Base-by-base conservation (phyloP, 2,329 filamentous ascomycete genomes). In the Alternaria gaisen region DNA sequence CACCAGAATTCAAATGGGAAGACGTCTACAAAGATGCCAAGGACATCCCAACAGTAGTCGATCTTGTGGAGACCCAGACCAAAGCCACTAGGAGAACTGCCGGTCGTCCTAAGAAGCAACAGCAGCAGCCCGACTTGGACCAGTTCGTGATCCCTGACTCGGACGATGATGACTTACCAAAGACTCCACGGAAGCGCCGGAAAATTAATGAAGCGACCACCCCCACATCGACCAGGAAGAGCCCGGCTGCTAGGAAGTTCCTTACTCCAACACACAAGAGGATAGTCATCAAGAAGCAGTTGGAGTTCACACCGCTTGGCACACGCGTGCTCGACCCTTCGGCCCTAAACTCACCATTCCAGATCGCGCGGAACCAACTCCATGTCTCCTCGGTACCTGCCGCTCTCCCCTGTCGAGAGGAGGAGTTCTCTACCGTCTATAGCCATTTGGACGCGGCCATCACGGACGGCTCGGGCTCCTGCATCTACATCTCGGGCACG, bases 401-500 rank as follows among this genome's bases (percentile, higher is more conserved):
- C 12, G 92, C 92, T 44, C 85, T 99, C 6, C 95, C 95, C 10
- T 98, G 95, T 75, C 90, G 95, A 63, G 94, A 97, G 74, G 88
- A 88, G 34, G 96, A 99, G 76, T 99, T 99, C 78, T 88, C 90
- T 10, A 88, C 92, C 2, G 95, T 99, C 7, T 97, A 98, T 75
- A 92, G 92, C 5, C 93, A 98, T 77, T 88, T 99, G 34, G 94
- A 97, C 75, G 91, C 93, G 8, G 95, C 96, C 53, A 99, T 99
- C 73, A 91, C 91, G 14, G 94, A 97, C 68, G 95, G 94, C 18
- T 92, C 91, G 2, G 96, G 96, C 14, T 92, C 94, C 30, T 99
- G 96, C 78, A 98, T 99, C 74, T 99, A 99, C 80, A 99, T 99
- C 61, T 98, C 95, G 0, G 95, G 95, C n/a, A 98, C 94, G 0